A percentile compares a stretch with the other conserved stretches of the same genome.
Evolutionary conservation across 2,329 filamentous ascomycete species (phyloP).

Genomic region (Macrophomina pseudophaseolina): DNA sequence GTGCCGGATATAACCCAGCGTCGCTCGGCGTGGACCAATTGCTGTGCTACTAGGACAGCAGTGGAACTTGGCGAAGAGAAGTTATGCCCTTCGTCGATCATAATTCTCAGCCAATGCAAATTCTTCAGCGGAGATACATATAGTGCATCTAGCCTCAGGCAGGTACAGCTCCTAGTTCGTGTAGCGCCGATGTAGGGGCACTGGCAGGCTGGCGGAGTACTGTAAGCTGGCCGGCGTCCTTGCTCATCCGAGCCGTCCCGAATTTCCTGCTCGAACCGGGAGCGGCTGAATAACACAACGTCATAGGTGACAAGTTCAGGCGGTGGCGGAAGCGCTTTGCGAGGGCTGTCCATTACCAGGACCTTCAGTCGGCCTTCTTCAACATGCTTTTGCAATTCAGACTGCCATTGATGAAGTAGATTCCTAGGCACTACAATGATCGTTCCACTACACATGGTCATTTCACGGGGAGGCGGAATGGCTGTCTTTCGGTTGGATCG

Average conservation of each 20-base stretch:
- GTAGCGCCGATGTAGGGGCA: conserved; percentile 53
- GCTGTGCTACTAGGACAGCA: conserved; percentile 59
- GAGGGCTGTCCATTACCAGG: conserved; percentile 63
- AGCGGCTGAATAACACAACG: conserved; percentile 76
- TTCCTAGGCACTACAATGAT: conserved; percentile 84
- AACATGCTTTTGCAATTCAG: conserved; percentile 81
- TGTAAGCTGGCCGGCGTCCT: conserved; percentile 43
- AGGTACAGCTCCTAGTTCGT: conserved; percentile 52
- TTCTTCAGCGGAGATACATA: conserved; percentile 68
- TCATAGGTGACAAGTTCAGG: conserved; percentile 70
- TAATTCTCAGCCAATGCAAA: conserved; percentile 84
- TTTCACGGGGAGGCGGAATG: conserved; percentile 49
- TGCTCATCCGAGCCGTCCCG: conserved; percentile 54
- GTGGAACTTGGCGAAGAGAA: conserved; percentile 72
- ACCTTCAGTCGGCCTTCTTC: conserved; percentile 63
- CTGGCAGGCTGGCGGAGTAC: conserved; percentile 35
- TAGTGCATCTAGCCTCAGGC: conserved; percentile 45
- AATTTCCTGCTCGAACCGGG: conserved; percentile 72
- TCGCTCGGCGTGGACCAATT: conserved; percentile 65
- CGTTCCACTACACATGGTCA: conserved; percentile 72
- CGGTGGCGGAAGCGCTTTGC: conserved; percentile 61
- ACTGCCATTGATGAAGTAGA: conserved; percentile 80
- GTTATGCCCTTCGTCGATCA: conserved; percentile 90
- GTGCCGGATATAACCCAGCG: conserved; percentile 93
- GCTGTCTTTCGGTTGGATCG: conserved; percentile 50